Percentiles rank a stretch among this genome's conserved stretches.
phyloP scores from a whole-genome alignment of 164 flowering plant species.

The Warburgia ugandensis region DNA sequence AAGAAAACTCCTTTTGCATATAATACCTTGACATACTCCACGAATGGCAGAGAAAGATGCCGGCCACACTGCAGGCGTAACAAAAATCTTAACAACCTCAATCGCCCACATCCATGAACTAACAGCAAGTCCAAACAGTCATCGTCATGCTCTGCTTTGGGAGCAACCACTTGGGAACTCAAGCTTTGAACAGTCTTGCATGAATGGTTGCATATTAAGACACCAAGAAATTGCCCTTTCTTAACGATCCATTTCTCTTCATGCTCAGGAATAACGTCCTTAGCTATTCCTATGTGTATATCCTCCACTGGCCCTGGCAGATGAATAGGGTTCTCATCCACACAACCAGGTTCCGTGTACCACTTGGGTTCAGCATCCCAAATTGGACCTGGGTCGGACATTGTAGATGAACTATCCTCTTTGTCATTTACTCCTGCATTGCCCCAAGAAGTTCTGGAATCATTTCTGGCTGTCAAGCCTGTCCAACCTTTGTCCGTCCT shows the following conservation, averaged over 20 bases:
- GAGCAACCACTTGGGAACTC: conserved; percentile 94
- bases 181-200: conserved; percentile 91
- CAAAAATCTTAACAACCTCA: conserved; percentile 73
- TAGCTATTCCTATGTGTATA: conserved; percentile 30
- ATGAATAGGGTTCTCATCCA: conserved; percentile 51
- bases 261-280: conserved; percentile 30
- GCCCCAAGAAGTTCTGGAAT: conserved; percentile 73
- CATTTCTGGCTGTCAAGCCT: conserved; percentile 57
- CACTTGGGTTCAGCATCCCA: conserved; percentile 99
- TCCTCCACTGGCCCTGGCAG: conserved; percentile 67
- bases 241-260: conserved; percentile 68
- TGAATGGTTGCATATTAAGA: conserved; percentile 90
- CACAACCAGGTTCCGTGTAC: conserved; percentile 54
- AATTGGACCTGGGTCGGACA: conserved; percentile 97
- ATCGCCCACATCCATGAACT: conserved; percentile 85
- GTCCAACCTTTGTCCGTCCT: conserved; percentile 79
- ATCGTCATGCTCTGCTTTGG: conserved; percentile 94
- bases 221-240: conserved; percentile 85
- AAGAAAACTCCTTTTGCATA: conserved; percentile 2
- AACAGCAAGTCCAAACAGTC: conserved; percentile 68
- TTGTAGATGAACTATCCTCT: conserved; percentile 94
- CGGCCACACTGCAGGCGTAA: conserved; percentile 72
- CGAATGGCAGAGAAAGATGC: conserved; percentile 87
- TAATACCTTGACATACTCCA: conserved; percentile 96
- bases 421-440: conserved; percentile 68